Base-by-base conservation (phyloP, 345 rosid genomes). In the Populus deltoides region DNA sequence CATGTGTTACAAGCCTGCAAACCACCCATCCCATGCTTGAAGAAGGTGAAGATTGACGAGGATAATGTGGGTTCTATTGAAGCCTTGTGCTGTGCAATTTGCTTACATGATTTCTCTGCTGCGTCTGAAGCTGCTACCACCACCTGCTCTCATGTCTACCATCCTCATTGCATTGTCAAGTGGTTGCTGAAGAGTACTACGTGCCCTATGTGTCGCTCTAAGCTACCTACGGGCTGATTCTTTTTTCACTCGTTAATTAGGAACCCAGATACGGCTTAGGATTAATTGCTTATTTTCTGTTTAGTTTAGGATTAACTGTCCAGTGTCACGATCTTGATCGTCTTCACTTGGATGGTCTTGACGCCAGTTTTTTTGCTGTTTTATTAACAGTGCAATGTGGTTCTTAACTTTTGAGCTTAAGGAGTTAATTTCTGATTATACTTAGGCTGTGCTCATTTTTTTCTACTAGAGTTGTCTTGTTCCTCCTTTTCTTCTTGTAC, bases 151-250 rank as follows among this genome's bases (percentile, higher is more conserved):
- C 75, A 77, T 47, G 36, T 71, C 27, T 78, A 49, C 20, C 81
- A 78, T 69, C 51, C 20, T 3, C 25, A 24, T 15, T 78, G 81
- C 81, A 78, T 65, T n/a, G 65, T 1, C 27, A 16, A 20, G 22
- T 72, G 72, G 81, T 15, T 63, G 41, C 2, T 36, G 25, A 77
- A 45, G 22, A n/a, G 33, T 15, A 49, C 36, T 6, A 36, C 55
- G 3, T 71, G 76, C 33, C 76, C 81, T 36, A 15, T 65, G 49
- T 78, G 76, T 65, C 72, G 55, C 45, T 59, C 61, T 2, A 55
- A 55, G 61, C 1, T 57, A 29, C 63, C 63, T n/a, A 57, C 27
- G 15, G 27, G 63, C 10, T 57, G 29, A 51, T 51, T 51, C n/a
- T 53, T 20, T 22, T 6, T 18, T 51, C 22, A 17, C 17, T 17